phyloP scores from a whole-genome alignment of 164 flowering plant species.

The Annona squamosa region DNA sequence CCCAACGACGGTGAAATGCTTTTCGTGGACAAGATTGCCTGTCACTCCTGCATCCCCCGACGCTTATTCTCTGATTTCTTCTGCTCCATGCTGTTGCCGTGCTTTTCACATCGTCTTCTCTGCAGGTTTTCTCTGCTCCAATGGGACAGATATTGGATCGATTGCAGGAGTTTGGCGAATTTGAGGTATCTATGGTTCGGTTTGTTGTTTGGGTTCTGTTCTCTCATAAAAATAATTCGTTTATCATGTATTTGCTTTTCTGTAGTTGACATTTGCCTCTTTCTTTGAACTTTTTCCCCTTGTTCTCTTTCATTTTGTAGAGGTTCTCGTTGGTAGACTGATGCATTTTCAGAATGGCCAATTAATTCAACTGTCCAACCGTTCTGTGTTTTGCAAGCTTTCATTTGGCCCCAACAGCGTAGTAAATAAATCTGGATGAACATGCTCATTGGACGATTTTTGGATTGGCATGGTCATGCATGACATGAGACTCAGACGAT shows the following conservation, averaged over 20 bases:
- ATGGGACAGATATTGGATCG: constrained; percentile 46
- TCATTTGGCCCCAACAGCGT: too few species aligned
- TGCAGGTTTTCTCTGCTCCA: constrained; percentile 76
- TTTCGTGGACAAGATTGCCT: neutral
- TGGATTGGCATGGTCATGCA: too few species aligned
- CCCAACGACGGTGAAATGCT: neutral
- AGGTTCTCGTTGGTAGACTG: neutral
- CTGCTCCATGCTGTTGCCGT: neutral
- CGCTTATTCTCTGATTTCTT: neutral
- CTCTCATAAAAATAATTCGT: neutral
- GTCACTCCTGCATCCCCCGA: neutral
- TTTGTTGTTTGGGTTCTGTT: neutral
- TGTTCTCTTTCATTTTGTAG: too few species aligned
- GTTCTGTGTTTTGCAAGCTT: too few species aligned
- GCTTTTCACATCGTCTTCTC: neutral
- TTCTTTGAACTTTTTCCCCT: too few species aligned
- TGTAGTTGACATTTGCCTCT: too few species aligned
- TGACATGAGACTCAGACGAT: too few species aligned
- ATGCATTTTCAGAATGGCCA: neutral
- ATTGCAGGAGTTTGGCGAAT: constrained; percentile 70
- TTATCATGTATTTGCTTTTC: neutral
- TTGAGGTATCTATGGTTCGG: constrained; percentile 48
- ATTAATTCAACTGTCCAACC: neutral
- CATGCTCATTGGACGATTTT: too few species aligned
- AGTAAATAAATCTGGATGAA: too few species aligned